Percentiles rank a stretch among this genome's conserved stretches.
Evolutionary conservation across 139 green algal genomes (phyloP).

Genomic region (Mesotaenium endlicherianum): DNA sequence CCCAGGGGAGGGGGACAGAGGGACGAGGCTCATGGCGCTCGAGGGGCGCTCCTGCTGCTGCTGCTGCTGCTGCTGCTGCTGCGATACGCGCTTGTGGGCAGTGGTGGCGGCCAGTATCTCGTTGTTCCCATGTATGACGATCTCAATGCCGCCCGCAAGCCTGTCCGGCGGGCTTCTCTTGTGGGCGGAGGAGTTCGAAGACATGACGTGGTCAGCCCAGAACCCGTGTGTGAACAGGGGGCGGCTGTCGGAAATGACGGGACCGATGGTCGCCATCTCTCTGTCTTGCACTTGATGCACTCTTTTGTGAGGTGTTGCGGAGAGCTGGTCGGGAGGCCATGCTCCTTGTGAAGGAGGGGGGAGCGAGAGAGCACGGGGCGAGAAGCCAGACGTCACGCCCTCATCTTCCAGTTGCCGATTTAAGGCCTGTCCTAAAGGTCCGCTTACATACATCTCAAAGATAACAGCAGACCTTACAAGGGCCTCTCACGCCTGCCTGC

Average conservation of each 20-base stretch:
- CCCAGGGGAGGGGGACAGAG: too few species aligned
- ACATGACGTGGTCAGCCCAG: background rate
- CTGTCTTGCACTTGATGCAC: background rate
- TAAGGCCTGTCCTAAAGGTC: too few species aligned
- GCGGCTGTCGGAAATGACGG: background rate
- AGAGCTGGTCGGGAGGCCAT: background rate
- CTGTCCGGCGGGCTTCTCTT: background rate
- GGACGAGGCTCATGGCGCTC: too few species aligned
- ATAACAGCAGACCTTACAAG: too few species aligned
- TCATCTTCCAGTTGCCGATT: background rate
- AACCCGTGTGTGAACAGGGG: background rate
- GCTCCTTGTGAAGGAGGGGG: background rate
- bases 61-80: background rate
- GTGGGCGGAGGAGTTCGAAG: background rate
- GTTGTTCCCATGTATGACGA: constrained; percentile 4
- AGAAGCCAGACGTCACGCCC: constrained; percentile 1
- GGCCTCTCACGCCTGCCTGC: too few species aligned
- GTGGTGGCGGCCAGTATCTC: too few species aligned
- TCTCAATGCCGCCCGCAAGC: background rate
- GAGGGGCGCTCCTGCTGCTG: background rate
- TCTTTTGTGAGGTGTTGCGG: background rate
- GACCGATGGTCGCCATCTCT: background rate
- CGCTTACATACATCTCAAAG: too few species aligned
- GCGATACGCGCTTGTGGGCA: background rate
- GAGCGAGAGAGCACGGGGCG: background rate